phyloP scores from a whole-genome alignment of 176 grass and related monocot species.

The Bromus sterilis region DNA sequence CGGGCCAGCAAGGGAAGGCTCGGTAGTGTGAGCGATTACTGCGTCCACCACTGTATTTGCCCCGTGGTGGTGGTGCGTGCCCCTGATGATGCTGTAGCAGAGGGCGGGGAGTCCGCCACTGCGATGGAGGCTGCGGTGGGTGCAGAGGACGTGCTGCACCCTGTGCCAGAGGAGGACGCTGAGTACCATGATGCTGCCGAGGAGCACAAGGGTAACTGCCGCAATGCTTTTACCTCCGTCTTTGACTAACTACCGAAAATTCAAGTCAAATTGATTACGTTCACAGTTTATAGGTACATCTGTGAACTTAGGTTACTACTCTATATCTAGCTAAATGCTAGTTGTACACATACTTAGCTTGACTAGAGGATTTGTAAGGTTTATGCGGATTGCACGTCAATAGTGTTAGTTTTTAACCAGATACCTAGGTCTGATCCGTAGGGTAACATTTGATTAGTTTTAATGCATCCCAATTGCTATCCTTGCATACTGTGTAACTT shows the following conservation, averaged over 20 bases:
- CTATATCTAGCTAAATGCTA: neutral
- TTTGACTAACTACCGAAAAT: neutral
- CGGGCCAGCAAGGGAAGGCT: constrained; percentile 70
- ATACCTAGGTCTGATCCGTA: neutral
- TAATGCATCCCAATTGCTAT: neutral
- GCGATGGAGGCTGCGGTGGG: neutral
- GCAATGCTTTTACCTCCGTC: neutral
- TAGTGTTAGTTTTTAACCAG: neutral
- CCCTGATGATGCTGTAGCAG: constrained; percentile 41
- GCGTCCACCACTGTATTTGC: constrained; percentile 92
- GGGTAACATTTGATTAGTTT: neutral
- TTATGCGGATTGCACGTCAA: neutral
- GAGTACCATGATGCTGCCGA: constrained; percentile 78
- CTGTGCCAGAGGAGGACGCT: constrained; percentile 75
- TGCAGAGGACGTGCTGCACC: constrained; percentile 48
- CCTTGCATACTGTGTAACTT: neutral
- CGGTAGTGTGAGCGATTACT: constrained; percentile 95
- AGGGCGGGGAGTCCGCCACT: constrained; percentile 4
- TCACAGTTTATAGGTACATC: neutral
- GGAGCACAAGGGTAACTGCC: constrained; percentile 69
- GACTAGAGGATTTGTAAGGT: neutral
- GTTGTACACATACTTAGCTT: neutral
- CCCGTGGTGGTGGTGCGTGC: constrained; percentile 85
- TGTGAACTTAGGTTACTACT: neutral
- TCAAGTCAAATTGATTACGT: neutral